A percentile compares a stretch with the other conserved stretches of the same genome.
Evolutionary conservation across 139 green algal species (phyloP).

Genomic region (Bryopsis sp.): DNA sequence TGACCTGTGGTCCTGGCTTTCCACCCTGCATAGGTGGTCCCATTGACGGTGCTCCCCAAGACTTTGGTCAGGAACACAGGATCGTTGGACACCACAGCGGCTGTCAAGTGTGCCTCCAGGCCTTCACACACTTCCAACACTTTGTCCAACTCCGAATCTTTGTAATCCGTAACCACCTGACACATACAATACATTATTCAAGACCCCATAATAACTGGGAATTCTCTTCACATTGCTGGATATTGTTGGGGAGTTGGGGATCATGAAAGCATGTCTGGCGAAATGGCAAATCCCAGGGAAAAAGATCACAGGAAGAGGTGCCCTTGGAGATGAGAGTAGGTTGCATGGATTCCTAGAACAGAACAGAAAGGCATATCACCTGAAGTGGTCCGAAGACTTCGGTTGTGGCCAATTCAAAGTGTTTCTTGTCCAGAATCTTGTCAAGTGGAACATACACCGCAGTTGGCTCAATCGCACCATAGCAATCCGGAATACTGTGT

Average conservation of each 20-base stretch:
- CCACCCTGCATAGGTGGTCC: constrained; percentile 85
- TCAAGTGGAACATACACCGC: constrained; percentile 87
- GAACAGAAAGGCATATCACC: constrained; percentile 28
- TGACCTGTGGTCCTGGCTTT: constrained; percentile 9
- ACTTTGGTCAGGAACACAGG: constrained; percentile 44
- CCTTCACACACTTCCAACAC: constrained; percentile 78
- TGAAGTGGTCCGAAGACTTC: constrained; percentile 97
- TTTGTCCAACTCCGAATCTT: constrained; percentile 53
- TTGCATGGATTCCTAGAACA: neutral
- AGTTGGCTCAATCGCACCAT: constrained; percentile 90
- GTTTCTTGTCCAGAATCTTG: constrained; percentile 45
- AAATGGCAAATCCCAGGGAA: too few relatives aligned
- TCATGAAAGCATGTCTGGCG: too few relatives aligned
- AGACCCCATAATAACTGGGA: too few relatives aligned
- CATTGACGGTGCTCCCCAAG: constrained; percentile 91
- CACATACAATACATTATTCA: too few relatives aligned
- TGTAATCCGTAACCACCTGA: constrained; percentile 83
- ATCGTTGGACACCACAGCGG: constrained; percentile 73
- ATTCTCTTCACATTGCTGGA: too few relatives aligned
- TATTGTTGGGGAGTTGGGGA: too few relatives aligned
- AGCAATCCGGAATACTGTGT: constrained; percentile 83
- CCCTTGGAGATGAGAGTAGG: too few relatives aligned
- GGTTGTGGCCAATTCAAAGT: constrained; percentile 73
- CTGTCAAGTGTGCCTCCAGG: constrained; percentile 89
- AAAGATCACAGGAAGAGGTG: too few relatives aligned